phyloP scores from a whole-genome alignment of 73 alveolate species.

The Paramecium primaurelia region DNA sequence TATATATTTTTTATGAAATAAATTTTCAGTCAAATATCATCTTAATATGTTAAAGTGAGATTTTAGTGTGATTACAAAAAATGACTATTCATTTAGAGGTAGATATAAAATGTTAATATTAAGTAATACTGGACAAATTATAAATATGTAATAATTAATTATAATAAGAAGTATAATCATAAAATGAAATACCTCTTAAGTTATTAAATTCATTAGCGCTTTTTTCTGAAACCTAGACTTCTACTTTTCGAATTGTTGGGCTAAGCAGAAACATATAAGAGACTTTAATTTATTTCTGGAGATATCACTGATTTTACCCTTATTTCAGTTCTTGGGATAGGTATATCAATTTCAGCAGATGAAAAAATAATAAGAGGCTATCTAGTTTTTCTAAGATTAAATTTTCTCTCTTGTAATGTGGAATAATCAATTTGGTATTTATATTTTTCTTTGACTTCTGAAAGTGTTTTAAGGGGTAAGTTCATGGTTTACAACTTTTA shows the following conservation, averaged over 20 bases:
- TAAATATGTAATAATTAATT: not conserved
- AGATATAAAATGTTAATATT: not conserved
- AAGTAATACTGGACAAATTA: not conserved
- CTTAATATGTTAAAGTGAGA: not conserved
- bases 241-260: not conserved
- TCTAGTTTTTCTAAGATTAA: constrained; percentile 1
- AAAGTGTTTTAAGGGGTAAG: not conserved
- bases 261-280: not conserved
- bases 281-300: not conserved
- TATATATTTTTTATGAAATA: too few relatives aligned
- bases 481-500: not conserved
- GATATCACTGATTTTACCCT: not conserved
- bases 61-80: not conserved
- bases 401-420: not conserved
- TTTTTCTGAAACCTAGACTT: not conserved
- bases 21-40: too few relatives aligned
- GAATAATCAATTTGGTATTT: not conserved
- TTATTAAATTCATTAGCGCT: not conserved
- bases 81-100: not conserved
- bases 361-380: not conserved
- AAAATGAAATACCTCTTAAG: not conserved
- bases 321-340: not conserved
- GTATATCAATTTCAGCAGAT: not conserved
- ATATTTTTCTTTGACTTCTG: not conserved
- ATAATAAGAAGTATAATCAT: not conserved